phyloP scores from a whole-genome alignment of 495 filamentous ascomycete species.

The Chlorociboria aeruginascens region DNA sequence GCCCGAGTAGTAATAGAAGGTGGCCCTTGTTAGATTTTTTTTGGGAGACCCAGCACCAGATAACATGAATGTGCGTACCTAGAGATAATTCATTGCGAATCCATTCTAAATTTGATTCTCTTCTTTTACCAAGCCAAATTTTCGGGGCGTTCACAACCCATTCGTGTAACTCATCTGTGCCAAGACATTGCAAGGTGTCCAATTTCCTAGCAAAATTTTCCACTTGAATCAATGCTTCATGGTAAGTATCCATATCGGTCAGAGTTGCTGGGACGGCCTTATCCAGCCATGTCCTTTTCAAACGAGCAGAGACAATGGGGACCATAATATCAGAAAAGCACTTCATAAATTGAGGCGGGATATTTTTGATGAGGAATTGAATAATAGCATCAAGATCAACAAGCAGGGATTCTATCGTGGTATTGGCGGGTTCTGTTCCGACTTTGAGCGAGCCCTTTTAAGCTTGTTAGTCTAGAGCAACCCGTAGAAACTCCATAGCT shows the following conservation, averaged over 20 bases:
- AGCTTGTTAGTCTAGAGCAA: not conserved
- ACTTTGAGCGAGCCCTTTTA: constrained; percentile 11
- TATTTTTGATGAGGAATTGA: constrained; percentile 46
- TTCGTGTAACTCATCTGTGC: constrained; percentile 55
- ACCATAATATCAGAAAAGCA: constrained; percentile 57
- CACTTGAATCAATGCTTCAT: constrained; percentile 47
- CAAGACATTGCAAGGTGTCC: constrained; percentile 51
- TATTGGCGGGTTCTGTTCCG: not conserved
- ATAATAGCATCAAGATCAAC: constrained; percentile 49
- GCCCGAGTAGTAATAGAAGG: too few species aligned
- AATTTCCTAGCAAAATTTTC: constrained; percentile 50
- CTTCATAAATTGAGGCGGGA: constrained; percentile 51
- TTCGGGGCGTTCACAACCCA: constrained; percentile 72
- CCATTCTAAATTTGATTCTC: constrained; percentile 60
- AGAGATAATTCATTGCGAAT: constrained; percentile 54
- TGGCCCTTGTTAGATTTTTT: too few species aligned
- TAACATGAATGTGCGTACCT: constrained; percentile 1
- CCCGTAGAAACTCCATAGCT: not conserved
- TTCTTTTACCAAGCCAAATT: constrained; percentile 77
- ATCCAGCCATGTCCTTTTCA: constrained; percentile 64
- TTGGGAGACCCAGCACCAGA: too few species aligned
- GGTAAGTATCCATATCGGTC: constrained; percentile 54
- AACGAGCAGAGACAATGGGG: constrained; percentile 47
- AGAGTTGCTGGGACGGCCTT: constrained; percentile 63
- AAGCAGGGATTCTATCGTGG: constrained; percentile 34